A percentile compares a stretch with the other conserved stretches of the same genome.
Evolutionary conservation across 192 early-diverging fungal species (phyloP).

Genomic region (Backusella tuberculispora): DNA sequence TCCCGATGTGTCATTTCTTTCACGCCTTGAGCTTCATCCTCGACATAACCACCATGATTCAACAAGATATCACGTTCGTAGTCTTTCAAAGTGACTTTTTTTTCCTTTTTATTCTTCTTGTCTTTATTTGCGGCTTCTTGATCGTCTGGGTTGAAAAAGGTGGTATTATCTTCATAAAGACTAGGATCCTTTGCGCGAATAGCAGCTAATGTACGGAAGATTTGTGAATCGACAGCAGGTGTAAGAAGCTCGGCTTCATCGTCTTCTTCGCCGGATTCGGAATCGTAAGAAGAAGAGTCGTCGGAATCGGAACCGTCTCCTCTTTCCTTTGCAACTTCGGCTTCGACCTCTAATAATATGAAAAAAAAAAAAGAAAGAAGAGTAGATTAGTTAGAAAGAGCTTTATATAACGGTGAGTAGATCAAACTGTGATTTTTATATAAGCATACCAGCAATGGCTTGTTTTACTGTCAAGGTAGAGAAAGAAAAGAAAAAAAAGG

Average conservation of each 20-base stretch:
- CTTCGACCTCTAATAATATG: conserved; percentile 19
- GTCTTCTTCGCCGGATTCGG: conserved; percentile 81
- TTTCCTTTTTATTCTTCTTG: conserved; percentile 60
- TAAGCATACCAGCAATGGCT: background rate
- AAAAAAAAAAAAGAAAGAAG: too few relatives aligned
- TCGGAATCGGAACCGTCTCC: conserved; percentile 12
- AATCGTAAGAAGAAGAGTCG: conserved; percentile 52
- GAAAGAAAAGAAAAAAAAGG: background rate
- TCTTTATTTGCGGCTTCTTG: conserved; percentile 59
- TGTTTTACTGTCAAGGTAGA: background rate
- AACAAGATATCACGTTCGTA: conserved; percentile 84
- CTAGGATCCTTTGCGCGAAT: conserved; percentile 77
- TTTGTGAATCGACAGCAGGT: conserved; percentile 89
- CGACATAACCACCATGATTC: conserved; percentile 55
- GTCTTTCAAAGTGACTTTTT: conserved; percentile 82
- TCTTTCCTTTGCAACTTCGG: background rate
- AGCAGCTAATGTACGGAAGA: conserved; percentile 87
- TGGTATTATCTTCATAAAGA: conserved; percentile 77
- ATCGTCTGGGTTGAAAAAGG: conserved; percentile 81
- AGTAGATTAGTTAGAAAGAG: background rate
- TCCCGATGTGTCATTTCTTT: conserved; percentile 73
- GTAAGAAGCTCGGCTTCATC: conserved; percentile 82
- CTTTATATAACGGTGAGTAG: too few relatives aligned
- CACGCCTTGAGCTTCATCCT: conserved; percentile 46
- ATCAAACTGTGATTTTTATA: background rate